A percentile compares a stretch with the other conserved stretches of the same genome.
Conservation (phyloP, 2,329 filamentous ascomycete genomes). For the Fusarium pseudocircinatum region DNA sequence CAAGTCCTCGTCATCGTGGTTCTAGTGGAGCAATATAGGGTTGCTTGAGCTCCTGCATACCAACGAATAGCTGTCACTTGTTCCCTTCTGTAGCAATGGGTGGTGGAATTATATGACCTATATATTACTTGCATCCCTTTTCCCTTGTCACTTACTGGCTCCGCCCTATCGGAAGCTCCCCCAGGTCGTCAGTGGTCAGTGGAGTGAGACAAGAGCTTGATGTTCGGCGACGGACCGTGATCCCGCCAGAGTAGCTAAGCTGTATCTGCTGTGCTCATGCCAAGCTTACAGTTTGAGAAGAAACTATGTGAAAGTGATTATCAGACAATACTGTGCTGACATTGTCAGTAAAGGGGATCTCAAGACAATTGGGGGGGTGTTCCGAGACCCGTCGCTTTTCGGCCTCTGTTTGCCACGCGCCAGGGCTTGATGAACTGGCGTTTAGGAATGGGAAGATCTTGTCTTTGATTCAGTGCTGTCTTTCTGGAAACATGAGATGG, state of each 20-base stretch:
- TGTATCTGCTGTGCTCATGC: neutral
- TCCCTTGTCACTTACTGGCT: conserved; percentile 4
- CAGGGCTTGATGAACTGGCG: conserved; percentile 6
- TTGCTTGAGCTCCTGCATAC: conserved; percentile 28
- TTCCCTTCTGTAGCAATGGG: conserved; percentile 2
- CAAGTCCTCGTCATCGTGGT: neutral
- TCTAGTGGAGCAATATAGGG: neutral
- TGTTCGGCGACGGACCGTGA: conserved; percentile 4
- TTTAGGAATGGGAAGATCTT: conserved; percentile 33
- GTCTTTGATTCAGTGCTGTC: conserved; percentile 16
- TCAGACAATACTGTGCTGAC: conserved; percentile 2
- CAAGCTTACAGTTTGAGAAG: conserved; percentile 10
- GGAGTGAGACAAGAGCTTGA: conserved; percentile 26
- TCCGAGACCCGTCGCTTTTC: conserved; percentile 18
- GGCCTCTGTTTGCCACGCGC: conserved; percentile 32
- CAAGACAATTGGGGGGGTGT: neutral
- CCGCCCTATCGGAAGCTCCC: conserved; percentile 28
- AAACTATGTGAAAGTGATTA: conserved; percentile 5
- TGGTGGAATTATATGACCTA: conserved; percentile 2
- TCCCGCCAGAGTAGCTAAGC: neutral
- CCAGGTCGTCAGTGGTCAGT: neutral
- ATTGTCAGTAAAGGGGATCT: neutral
- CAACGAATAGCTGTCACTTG: conserved; percentile 1
- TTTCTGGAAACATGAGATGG: conserved; percentile 27
- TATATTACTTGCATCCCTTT: conserved; percentile 17